These are phyloP conservation scores for Xylaria sp. DNA, from an alignment of 2,329 filamentous ascomycete species.

Conservation along the genomic window DNA sequence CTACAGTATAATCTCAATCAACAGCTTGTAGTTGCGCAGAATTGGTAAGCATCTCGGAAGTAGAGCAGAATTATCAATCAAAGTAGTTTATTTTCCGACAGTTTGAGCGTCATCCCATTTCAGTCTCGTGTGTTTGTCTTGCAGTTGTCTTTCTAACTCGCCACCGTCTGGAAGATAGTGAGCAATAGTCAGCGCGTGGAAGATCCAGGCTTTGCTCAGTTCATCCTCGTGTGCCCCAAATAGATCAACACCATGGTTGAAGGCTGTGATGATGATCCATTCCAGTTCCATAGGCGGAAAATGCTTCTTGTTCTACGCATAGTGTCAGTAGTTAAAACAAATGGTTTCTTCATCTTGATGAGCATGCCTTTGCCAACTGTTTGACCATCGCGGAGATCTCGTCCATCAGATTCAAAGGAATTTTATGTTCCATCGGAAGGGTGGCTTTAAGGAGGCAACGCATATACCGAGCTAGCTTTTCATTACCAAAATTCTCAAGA, in stretches of 20 bases:
- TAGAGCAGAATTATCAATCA: not conserved
- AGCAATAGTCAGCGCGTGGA: constrained; percentile 70
- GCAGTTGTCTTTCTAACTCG: constrained; percentile 56
- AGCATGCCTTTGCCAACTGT: constrained; percentile 59
- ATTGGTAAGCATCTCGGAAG: not conserved
- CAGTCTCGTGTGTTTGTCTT: constrained; percentile 57
- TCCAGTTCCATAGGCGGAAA: constrained; percentile 77
- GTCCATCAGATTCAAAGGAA: constrained; percentile 70
- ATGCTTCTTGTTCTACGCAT: constrained; percentile 51
- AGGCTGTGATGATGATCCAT: constrained; percentile 76
- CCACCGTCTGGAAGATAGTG: constrained; percentile 66
- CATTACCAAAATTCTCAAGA: constrained; percentile 64
- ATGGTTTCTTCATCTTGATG: not conserved
- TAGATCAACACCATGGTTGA: constrained; percentile 77
- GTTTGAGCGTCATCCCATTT: constrained; percentile 22
- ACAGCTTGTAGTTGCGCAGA: not conserved
- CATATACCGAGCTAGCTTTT: constrained; percentile 78
- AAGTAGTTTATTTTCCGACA: not conserved
- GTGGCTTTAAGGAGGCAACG: constrained; percentile 79
- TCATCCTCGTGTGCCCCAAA: constrained; percentile 65
- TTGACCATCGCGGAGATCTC: constrained; percentile 67
- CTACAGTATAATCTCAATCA: not conserved
- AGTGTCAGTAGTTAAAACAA: constrained; percentile 2
- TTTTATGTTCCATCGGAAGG: constrained; percentile 63
- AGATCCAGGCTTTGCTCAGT: constrained; percentile 68